Evolutionary conservation across 2,329 filamentous ascomycete genomes (phyloP).

Genomic region (Sarocladiaceae sp.): DNA sequence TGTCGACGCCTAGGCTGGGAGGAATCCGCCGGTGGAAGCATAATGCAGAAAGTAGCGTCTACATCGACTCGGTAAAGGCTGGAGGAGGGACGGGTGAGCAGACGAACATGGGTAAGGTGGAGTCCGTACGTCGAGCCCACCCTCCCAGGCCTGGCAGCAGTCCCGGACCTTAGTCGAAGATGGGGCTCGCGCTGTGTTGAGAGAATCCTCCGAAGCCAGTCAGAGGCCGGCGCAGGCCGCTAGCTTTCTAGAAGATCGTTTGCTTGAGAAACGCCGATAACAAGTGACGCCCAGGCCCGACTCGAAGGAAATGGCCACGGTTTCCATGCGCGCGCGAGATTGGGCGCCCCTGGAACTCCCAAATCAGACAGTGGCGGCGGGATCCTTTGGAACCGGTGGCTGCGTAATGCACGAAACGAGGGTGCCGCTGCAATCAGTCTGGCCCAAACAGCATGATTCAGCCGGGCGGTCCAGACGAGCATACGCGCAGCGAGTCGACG

Average conservation of each 20-base stretch:
- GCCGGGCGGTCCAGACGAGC: not conserved
- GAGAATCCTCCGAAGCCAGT: conserved; percentile 40
- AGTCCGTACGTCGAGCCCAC: not conserved
- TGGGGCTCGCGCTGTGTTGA: conserved; percentile 13
- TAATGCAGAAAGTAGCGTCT: conserved; percentile 2
- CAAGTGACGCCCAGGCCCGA: conserved; percentile 6
- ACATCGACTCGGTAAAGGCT: not conserved
- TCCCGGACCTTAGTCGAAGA: conserved; percentile 10
- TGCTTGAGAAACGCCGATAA: conserved; percentile 16
- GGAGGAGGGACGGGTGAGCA: conserved; percentile 4
- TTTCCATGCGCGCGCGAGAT: not conserved
- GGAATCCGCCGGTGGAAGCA: not conserved
- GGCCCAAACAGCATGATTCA: too few relatives aligned
- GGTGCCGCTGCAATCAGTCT: too few relatives aligned
- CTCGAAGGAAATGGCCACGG: not conserved
- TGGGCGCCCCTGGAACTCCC: not conserved
- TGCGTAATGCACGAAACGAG: not conserved
- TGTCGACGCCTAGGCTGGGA: conserved; percentile 3
- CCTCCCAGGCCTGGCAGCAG: conserved; percentile 5
- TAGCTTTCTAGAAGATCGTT: conserved; percentile 41
- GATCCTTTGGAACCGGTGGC: not conserved
- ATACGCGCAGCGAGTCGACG: not conserved
- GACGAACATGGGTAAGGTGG: conserved; percentile 7
- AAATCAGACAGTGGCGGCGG: not conserved
- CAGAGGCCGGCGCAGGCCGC: conserved; percentile 27